Percentiles rank a stretch among this genome's conserved stretches.
Conservation (phyloP, 2,329 filamentous ascomycete genomes). For the Metarhizium guizhouense region DNA sequence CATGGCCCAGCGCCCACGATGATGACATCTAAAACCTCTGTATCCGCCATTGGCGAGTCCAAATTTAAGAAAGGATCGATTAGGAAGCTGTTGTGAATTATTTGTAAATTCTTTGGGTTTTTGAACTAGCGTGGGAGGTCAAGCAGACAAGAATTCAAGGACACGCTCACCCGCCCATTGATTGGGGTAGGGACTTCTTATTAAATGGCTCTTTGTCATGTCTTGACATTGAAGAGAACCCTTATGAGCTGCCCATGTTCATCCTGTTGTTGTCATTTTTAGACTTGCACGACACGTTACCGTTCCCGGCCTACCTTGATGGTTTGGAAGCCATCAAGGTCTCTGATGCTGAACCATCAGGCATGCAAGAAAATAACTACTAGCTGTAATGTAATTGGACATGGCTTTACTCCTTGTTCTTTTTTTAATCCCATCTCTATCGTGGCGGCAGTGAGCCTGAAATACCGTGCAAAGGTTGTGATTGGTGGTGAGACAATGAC, state of each 20-base stretch:
- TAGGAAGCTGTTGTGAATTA: neutral
- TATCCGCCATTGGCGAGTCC: neutral
- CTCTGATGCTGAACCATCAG: neutral
- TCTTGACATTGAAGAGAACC: neutral
- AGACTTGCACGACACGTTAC: neutral
- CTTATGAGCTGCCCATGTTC: neutral
- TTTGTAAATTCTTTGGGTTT: neutral
- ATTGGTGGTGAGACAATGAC: no score
- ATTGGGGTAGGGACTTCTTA: no score
- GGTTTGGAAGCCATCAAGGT: slow-evolving; percentile 8
- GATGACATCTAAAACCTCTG: slow-evolving; percentile 52
- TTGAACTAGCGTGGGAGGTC: neutral
- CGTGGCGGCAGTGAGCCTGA: no score
- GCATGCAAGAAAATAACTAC: no score
- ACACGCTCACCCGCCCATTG: no score
- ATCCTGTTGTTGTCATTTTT: neutral
- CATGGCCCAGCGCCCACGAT: slow-evolving; percentile 69
- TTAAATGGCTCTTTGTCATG: no score
- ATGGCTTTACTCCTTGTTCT: no score
- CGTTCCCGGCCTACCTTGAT: slow-evolving; percentile 4
- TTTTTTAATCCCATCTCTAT: no score
- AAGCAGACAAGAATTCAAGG: neutral
- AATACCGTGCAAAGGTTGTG: no score
- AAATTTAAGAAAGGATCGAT: no score
- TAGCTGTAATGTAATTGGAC: no score